Evolutionary conservation across 768 basidiomycete species (phyloP), one percentile per base, ranked within the genome.

Genomic region (Lanmaoa rubissima): DNA sequence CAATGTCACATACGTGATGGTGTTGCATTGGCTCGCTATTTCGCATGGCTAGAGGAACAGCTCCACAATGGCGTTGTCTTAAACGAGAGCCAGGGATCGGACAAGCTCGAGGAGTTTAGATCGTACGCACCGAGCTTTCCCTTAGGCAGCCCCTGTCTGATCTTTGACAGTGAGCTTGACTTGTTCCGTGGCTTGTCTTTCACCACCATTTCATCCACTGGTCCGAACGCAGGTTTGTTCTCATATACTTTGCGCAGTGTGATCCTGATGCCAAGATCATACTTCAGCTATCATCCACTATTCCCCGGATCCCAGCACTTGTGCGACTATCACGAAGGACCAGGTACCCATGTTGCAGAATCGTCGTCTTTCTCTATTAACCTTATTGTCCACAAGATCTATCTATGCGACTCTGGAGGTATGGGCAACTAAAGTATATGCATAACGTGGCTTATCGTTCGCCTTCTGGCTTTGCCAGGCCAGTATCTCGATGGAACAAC

Each of bases 401-500:
- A 89, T 69, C 74, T 89, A 3, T 88, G 94, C 63, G 95, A 98
- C 68, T 93, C 91, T 39, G 95, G 95, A 67, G 92, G 90, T 85
- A 61, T 26, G 61, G 12, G 38, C 36, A 53, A 13, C 14, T 40
- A 26, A 26, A 48, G n/a, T 32, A 6, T 21, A 4, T 49, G 21
- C 28, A 8, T 21, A 44, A 26, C 35, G n/a, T 4, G 1, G 8
- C 42, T 44, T 12, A 60, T 41, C 44, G n/a, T 39, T 46, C 1
- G 1, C 35, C 14, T 19, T 24, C 7, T 4, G 8, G 9, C 5
- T 28, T 48, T 48, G 1, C 17, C 58, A 88, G 88, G 81, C 2
- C 94, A 97, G 73, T 96, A 87, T 74, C 70, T 83, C 35, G 96
- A 98, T 62, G 96, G 96, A 11, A 98, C 96, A 0, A 99, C 97